These are phyloP conservation scores for Lindgomyces ingoldianus DNA, from an alignment of 495 filamentous ascomycete species.

Conservation along the genomic window DNA sequence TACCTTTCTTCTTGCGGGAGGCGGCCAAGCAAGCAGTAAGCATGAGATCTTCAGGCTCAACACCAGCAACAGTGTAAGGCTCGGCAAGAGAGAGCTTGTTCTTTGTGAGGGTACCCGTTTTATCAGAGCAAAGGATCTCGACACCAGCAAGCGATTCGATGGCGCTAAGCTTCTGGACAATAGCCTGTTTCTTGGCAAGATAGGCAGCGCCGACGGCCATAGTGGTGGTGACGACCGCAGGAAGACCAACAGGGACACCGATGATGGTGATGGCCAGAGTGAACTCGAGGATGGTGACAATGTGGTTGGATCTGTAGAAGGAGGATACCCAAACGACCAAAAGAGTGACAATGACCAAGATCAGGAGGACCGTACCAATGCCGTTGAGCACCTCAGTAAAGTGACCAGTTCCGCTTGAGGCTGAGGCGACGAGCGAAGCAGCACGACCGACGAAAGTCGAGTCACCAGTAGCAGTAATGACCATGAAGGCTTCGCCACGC, in stretches of 20 bases:
- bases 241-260: constrained; percentile 94
- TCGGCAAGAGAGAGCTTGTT: constrained; percentile 87
- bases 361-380: constrained; percentile 79
- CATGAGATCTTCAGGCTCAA: constrained; percentile 83
- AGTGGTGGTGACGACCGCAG: constrained; percentile 91
- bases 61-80: constrained; percentile 77
- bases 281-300: constrained; percentile 75
- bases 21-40: constrained; percentile 87
- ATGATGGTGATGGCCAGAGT: constrained; percentile 87
- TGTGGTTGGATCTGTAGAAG: constrained; percentile 81
- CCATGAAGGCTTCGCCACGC: constrained; percentile 80
- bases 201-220: constrained; percentile 96
- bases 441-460: constrained; percentile 87
- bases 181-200: constrained; percentile 91
- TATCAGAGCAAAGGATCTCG: constrained; percentile 96
- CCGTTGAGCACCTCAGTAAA: constrained; percentile 86
- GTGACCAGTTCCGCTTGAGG: constrained; percentile 71
- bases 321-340: constrained; percentile 81
- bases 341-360: constrained; percentile 77
- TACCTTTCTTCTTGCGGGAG: constrained; percentile 90
- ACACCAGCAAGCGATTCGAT: constrained; percentile 93
- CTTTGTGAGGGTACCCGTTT: constrained; percentile 91
- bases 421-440: constrained; percentile 78
- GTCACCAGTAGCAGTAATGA: constrained; percentile 81
- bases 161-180: constrained; percentile 92